Conservation (phyloP, 768 basidiomycete genomes). For the Peribolospora baueri region DNA sequence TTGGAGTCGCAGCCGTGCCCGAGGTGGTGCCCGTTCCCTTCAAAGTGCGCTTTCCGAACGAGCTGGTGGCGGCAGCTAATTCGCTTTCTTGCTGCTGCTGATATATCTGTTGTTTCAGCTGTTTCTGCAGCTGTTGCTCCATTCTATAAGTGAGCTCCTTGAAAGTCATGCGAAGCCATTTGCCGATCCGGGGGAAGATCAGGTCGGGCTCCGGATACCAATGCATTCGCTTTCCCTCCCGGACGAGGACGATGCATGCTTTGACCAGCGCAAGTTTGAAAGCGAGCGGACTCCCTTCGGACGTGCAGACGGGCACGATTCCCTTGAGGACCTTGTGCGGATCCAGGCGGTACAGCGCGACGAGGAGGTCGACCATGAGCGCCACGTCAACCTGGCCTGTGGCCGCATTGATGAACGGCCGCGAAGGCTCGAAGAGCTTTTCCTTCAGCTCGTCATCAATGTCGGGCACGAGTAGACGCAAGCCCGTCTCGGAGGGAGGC, state of each 20-base stretch:
- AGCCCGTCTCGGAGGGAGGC: conserved; percentile 26
- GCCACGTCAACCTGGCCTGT: conserved; percentile 49
- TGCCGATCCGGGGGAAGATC: too few relatives aligned
- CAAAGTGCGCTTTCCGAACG: too few relatives aligned
- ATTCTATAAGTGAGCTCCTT: too few relatives aligned
- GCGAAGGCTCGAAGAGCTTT: conserved; percentile 7
- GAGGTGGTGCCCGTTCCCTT: too few relatives aligned
- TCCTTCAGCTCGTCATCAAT: conserved; percentile 62
- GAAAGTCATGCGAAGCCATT: too few relatives aligned
- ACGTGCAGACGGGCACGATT: not conserved
- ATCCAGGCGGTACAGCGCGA: conserved; percentile 44
- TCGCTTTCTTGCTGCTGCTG: too few relatives aligned
- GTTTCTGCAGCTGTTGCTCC: too few relatives aligned
- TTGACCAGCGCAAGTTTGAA: not conserved
- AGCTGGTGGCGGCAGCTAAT: too few relatives aligned
- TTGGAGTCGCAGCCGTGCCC: too few relatives aligned
- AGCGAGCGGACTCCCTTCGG: not conserved
- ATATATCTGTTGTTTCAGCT: too few relatives aligned
- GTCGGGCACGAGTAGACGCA: conserved; percentile 43
- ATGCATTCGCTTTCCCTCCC: not conserved
- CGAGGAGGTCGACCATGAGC: conserved; percentile 48
- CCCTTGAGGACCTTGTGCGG: conserved; percentile 15
- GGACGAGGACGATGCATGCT: not conserved
- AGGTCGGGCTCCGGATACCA: not conserved
- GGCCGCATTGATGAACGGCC: conserved; percentile 41